Evolutionary conservation across 2,329 filamentous ascomycete species (phyloP).

Genomic region (Polytolypa hystricis): DNA sequence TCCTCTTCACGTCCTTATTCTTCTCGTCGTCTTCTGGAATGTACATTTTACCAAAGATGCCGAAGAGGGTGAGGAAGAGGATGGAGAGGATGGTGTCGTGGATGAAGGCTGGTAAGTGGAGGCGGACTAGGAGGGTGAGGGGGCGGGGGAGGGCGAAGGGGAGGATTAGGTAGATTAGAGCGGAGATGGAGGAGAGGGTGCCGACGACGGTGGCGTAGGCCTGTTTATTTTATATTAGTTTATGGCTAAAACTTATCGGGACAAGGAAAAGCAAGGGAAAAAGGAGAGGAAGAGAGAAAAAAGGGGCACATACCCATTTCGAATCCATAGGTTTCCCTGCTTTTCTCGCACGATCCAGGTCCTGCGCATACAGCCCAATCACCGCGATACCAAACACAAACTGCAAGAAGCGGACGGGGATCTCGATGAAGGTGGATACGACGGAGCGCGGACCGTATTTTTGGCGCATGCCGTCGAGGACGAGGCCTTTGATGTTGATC

Average conservation of each 20-base stretch:
- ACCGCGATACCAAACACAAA: constrained; percentile 67
- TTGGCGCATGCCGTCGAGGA: constrained; percentile 15
- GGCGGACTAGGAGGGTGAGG: constrained; percentile 17
- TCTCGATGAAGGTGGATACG: constrained; percentile 16
- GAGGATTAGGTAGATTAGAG: constrained; percentile 55
- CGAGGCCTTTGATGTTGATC: constrained; percentile 11
- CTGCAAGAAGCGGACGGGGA: constrained; percentile 58
- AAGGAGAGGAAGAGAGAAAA: neutral
- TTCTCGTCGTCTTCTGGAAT: constrained; percentile 37
- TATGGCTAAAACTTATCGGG: neutral
- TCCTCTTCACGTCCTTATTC: constrained; percentile 53
- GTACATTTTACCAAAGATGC: constrained; percentile 72
- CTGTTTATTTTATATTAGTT: constrained; percentile 24
- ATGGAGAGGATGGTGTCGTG: constrained; percentile 66
- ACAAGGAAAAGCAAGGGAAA: neutral
- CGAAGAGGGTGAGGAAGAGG: constrained; percentile 73
- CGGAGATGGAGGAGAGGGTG: constrained; percentile 53
- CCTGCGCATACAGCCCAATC: constrained; percentile 64
- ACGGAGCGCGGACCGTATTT: constrained; percentile 11
- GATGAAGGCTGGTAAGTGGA: constrained; percentile 39
- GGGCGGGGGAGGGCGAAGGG: constrained; percentile 36
- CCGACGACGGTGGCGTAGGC: constrained; percentile 63
- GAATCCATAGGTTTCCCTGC: constrained; percentile 44
- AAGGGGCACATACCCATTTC: constrained; percentile 52
- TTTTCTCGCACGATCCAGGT: constrained; percentile 48